Evolutionary conservation across 768 basidiomycete genomes (phyloP).

Genomic region (Cyclocybe cylindracea): DNA sequence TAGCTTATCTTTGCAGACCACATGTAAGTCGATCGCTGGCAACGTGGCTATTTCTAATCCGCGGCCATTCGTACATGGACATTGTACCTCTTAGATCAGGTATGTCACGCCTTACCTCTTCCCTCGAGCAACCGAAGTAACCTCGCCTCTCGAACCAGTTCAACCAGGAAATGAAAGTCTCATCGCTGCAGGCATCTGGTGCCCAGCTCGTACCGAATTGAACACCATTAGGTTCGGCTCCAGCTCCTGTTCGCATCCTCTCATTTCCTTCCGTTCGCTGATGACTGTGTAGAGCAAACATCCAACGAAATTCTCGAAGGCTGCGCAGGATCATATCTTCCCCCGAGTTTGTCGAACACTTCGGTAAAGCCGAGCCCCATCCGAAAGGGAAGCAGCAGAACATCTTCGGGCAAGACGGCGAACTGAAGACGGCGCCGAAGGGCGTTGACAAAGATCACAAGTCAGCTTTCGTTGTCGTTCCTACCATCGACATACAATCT

Average conservation of each 20-base stretch:
- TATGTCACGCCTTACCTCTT: constrained; percentile 13
- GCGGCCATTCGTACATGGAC: constrained; percentile 1
- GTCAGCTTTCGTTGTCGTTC: constrained; percentile 36
- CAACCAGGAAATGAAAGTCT: constrained; percentile 66
- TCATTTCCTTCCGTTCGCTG: not conserved
- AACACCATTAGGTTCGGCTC: constrained; percentile 62
- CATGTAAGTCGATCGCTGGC: constrained; percentile 42
- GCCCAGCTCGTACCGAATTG: constrained; percentile 78
- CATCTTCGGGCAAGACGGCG: constrained; percentile 87
- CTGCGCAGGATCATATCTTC: constrained; percentile 68
- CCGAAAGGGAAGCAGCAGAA: constrained; percentile 65
- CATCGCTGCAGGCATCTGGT: constrained; percentile 82
- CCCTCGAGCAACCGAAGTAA: constrained; percentile 2
- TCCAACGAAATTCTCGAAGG: constrained; percentile 58
- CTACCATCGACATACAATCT: not conserved
- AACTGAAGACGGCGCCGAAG: constrained; percentile 90
- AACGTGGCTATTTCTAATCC: not conserved
- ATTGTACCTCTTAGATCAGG: constrained; percentile 23
- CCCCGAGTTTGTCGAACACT: constrained; percentile 72
- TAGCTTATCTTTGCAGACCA: constrained; percentile 46
- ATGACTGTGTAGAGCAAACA: constrained; percentile 48
- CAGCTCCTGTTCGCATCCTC: not conserved
- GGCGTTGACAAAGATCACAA: constrained; percentile 82
- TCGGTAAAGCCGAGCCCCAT: constrained; percentile 68
- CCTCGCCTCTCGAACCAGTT: constrained; percentile 38